phyloP scores from a whole-genome alignment of 1,139 yeast species.

The Geotrichum fermentans region DNA sequence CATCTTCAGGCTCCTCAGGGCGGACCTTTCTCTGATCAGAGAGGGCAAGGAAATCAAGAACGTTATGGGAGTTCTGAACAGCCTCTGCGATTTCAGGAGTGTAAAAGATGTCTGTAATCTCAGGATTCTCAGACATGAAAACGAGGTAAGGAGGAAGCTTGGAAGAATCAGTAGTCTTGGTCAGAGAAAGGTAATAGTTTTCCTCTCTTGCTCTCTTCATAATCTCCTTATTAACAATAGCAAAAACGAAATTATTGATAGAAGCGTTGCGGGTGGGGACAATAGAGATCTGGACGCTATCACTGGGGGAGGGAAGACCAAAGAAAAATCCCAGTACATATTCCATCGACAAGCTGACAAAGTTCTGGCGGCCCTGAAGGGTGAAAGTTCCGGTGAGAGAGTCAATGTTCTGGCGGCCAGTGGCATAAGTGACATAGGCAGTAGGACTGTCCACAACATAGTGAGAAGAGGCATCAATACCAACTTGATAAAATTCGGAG shows the following conservation, averaged over 20 bases:
- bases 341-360: constrained; percentile 60
- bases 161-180: constrained; percentile 69
- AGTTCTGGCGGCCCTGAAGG: constrained; percentile 76
- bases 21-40: constrained; percentile 75
- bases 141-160: constrained; percentile 70
- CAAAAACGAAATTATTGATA: constrained; percentile 64
- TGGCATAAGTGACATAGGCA: constrained; percentile 71
- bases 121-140: constrained; percentile 84
- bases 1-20: constrained; percentile 51
- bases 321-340: constrained; percentile 52
- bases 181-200: constrained; percentile 77
- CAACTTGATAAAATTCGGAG: constrained; percentile 75
- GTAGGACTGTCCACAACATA: constrained; percentile 63
- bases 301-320: constrained; percentile 46
- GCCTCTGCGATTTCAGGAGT: constrained; percentile 50
- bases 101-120: constrained; percentile 63
- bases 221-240: constrained; percentile 76
- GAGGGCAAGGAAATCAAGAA: constrained; percentile 64
- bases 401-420: constrained; percentile 79
- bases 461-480: constrained; percentile 44
- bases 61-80: constrained; percentile 47
- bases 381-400: constrained; percentile 57
- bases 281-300: constrained; percentile 48
- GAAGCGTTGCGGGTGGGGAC: constrained; percentile 50
- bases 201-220: constrained; percentile 74